These are phyloP conservation scores for Sclerotinia sclerotiorum DNA, from an alignment of 2,329 filamentous ascomycete genomes.

Conservation along the genomic window DNA sequence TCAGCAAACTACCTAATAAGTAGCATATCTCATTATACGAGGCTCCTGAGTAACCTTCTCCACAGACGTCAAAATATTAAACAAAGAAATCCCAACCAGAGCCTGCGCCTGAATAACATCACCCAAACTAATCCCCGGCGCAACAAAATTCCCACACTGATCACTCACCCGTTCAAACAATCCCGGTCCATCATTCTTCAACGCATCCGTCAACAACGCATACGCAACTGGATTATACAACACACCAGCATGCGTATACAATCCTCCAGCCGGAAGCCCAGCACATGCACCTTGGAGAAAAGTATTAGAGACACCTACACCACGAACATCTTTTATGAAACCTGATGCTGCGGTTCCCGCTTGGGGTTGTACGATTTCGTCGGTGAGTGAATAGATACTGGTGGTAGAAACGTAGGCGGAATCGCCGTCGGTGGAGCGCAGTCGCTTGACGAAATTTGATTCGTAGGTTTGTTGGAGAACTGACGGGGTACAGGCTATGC, in stretches of 20 bases:
- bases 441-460: slow-evolving; percentile 45
- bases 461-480: slow-evolving; percentile 48
- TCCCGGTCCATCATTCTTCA: slow-evolving; percentile 4
- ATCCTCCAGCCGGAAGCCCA: neutral
- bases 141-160: slow-evolving; percentile 6
- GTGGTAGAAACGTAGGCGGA: slow-evolving; percentile 57
- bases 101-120: slow-evolving; percentile 16
- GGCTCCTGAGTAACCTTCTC: slow-evolving; percentile 6
- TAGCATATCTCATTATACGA: slow-evolving; percentile 9
- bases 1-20: neutral
- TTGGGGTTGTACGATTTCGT: slow-evolving; percentile 55
- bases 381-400: slow-evolving; percentile 50
- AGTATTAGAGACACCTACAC: slow-evolving; percentile 6
- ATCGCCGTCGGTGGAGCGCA: slow-evolving; percentile 49
- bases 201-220: slow-evolving; percentile 15
- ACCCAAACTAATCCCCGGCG: neutral
- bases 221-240: slow-evolving; percentile 16
- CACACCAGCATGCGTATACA: slow-evolving; percentile 13
- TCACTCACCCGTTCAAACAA: neutral
- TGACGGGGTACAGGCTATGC: slow-evolving; percentile 5
- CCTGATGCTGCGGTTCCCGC: slow-evolving; percentile 49
- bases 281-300: slow-evolving; percentile 18
- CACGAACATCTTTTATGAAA: slow-evolving; percentile 40
- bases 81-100: neutral
- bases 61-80: neutral